Percentiles rank a stretch among this genome's conserved stretches.
These are phyloP conservation scores for Raphanus sativus DNA, from an alignment of 345 rosid species.

Conservation along the genomic window DNA sequence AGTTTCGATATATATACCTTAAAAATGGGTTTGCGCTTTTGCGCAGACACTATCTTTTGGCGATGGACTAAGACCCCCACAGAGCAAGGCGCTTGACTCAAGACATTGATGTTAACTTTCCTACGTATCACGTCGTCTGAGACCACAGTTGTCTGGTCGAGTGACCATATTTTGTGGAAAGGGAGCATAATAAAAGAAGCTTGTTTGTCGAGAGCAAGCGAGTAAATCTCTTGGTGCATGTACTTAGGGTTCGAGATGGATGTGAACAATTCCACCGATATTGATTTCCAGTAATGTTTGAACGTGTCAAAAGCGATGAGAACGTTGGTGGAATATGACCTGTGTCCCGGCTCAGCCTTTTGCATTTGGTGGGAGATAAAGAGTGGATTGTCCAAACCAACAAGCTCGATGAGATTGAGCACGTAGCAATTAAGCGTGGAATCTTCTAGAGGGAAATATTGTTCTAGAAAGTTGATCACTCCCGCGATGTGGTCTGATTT, in stretches of 20 bases:
- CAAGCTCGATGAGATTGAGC: constrained; percentile 39
- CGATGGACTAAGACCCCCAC: constrained; percentile 53
- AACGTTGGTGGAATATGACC: constrained; percentile 29
- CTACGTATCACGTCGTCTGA: constrained; percentile 38
- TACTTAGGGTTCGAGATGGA: constrained; percentile 37
- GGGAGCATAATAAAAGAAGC: constrained; percentile 56
- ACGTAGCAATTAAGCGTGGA: constrained; percentile 19
- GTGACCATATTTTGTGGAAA: constrained; percentile 52
- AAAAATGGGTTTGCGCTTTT: background rate
- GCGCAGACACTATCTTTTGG: constrained; percentile 6
- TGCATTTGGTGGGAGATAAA: constrained; percentile 41
- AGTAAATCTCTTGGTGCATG: constrained; percentile 58
- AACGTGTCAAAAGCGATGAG: constrained; percentile 30
- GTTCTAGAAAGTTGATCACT: constrained; percentile 34
- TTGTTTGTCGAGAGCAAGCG: constrained; percentile 48
- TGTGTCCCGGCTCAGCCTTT: constrained; percentile 28
- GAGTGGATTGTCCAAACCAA: constrained; percentile 33
- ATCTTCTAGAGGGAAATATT: constrained; percentile 23
- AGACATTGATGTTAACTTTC: constrained; percentile 44
- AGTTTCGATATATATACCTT: constrained; percentile 20
- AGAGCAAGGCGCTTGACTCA: constrained; percentile 60
- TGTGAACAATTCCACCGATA: constrained; percentile 28
- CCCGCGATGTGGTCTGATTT: constrained; percentile 40
- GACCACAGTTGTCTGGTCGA: constrained; percentile 35
- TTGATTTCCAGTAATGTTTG: constrained; percentile 25